Conservation (phyloP, 257 asterid species). For the Solanum virginianum region DNA sequence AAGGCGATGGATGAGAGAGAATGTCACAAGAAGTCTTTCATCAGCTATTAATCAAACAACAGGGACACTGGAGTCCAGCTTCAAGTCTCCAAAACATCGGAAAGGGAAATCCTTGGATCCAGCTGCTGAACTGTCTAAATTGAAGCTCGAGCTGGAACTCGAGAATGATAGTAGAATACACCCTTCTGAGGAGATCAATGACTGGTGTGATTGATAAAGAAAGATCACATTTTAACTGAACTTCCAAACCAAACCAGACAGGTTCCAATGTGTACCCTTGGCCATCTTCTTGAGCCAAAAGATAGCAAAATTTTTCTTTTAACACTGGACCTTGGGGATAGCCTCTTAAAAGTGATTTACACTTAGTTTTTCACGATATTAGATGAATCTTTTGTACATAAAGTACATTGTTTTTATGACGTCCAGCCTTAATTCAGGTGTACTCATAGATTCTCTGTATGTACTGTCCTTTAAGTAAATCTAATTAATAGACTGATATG, state of each 20-base stretch:
- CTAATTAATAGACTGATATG: not conserved
- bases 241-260: not conserved
- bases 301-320: not conserved
- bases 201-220: constrained; percentile 49
- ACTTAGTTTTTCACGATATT: not conserved
- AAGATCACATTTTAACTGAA: constrained; percentile 3
- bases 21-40: constrained; percentile 19
- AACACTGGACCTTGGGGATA: not conserved
- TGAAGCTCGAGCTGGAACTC: constrained; percentile 62
- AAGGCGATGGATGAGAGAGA: constrained; percentile 17
- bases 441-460: not conserved
- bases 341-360: not conserved
- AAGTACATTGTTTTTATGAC: not conserved
- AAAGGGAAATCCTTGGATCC: constrained; percentile 23
- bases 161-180: constrained; percentile 42
- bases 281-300: not conserved
- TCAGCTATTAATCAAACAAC: constrained; percentile 19
- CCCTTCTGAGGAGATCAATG: constrained; percentile 48
- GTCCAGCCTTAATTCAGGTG: not conserved
- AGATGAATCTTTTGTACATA: not conserved
- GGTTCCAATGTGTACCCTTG: not conserved
- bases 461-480: not conserved
- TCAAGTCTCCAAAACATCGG: constrained; percentile 9
- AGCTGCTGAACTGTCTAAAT: constrained; percentile 43
- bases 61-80: constrained; percentile 13